These are phyloP conservation scores for Lactarius evosmus DNA, from an alignment of 768 basidiomycete species.

Conservation along the genomic window DNA sequence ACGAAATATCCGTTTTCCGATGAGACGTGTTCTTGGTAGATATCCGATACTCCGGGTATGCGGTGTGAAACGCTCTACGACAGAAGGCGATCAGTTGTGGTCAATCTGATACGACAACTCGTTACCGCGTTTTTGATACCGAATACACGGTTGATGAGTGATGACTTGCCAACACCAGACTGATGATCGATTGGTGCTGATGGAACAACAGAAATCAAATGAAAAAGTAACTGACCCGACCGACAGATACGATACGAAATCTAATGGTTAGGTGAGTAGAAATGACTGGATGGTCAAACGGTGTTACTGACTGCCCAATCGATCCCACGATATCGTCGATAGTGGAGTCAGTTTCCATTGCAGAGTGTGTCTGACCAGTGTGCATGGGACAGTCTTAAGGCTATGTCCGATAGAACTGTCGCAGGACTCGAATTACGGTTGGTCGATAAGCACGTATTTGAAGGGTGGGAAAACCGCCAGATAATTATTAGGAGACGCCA, in stretches of 20 bases:
- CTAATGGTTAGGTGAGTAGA: neutral
- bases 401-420: no score
- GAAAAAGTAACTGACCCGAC: neutral
- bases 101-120: neutral
- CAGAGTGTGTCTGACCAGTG: no score
- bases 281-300: neutral
- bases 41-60: neutral
- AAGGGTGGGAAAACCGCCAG: neutral
- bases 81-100: neutral
- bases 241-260: neutral
- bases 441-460: neutral
- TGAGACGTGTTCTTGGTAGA: neutral
- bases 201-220: neutral
- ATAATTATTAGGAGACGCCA: neutral
- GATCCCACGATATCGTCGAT: neutral
- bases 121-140: neutral
- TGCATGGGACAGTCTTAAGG: no score
- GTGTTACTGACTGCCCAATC: neutral
- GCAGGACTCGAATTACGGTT: no score
- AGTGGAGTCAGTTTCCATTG: neutral
- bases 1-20: neutral
- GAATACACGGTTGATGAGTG: neutral
- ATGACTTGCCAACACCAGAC: neutral
- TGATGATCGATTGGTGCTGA: neutral
- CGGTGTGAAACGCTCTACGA: neutral